phyloP scores from a whole-genome alignment of 2,329 filamentous ascomycete species.

The Trichoderma aggressivum region DNA sequence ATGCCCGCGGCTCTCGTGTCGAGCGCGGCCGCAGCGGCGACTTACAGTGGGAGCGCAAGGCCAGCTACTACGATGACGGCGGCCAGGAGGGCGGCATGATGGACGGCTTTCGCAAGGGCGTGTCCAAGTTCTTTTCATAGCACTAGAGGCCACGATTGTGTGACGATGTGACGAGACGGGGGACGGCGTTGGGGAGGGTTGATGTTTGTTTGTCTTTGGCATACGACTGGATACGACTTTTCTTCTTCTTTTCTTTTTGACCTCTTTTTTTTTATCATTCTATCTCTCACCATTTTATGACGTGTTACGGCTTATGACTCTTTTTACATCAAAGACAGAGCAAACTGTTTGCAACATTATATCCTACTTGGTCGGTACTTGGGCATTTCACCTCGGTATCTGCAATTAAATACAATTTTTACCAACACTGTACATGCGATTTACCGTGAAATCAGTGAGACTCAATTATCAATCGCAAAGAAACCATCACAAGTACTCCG shows the following conservation, averaged over 20 bases:
- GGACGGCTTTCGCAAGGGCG: conserved; percentile 33
- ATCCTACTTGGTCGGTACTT: background rate
- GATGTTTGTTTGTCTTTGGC: background rate
- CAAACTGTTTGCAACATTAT: background rate
- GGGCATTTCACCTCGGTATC: background rate
- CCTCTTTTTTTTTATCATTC: no score
- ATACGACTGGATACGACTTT: conserved; percentile 15
- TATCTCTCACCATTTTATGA: conserved; percentile 9
- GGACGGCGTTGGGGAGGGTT: background rate
- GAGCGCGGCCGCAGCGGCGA: conserved; percentile 36
- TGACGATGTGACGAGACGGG: conserved; percentile 11
- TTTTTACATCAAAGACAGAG: background rate
- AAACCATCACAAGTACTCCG: background rate
- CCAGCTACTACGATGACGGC: conserved; percentile 27
- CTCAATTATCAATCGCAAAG: background rate
- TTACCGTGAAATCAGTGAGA: background rate
- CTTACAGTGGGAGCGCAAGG: conserved; percentile 39
- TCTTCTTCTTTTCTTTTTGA: background rate
- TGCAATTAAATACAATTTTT: background rate
- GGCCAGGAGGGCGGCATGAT: conserved; percentile 31
- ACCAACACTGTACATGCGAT: background rate
- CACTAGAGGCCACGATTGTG: background rate
- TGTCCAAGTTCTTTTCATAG: conserved; percentile 43
- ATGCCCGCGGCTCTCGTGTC: conserved; percentile 26
- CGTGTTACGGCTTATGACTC: conserved; percentile 15